These are phyloP conservation scores for Aspergillus sp. DNA, from an alignment of 2,329 filamentous ascomycete genomes.

Conservation along the genomic window DNA sequence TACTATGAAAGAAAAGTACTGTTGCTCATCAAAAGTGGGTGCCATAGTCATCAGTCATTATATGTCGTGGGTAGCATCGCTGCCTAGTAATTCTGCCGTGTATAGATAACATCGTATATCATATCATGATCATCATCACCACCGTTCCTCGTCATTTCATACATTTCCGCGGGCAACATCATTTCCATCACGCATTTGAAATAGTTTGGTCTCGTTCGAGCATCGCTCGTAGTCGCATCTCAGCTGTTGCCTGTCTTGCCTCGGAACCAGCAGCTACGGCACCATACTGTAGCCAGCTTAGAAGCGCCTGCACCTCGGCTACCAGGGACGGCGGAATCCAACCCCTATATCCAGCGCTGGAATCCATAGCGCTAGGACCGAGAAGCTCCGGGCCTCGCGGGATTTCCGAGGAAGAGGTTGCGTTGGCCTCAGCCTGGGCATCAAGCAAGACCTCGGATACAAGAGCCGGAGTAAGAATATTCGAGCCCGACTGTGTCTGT, in stretches of 20 bases:
- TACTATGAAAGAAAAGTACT: neutral
- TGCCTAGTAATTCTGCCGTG: neutral
- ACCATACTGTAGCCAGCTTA: conserved; percentile 38
- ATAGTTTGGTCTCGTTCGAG: conserved; percentile 30
- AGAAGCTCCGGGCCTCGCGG: neutral
- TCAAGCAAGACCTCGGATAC: conserved; percentile 44
- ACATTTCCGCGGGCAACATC: neutral
- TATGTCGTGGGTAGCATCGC: neutral
- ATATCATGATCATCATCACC: neutral
- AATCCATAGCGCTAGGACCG: neutral
- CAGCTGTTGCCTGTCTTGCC: conserved; percentile 35
- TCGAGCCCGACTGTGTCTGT: conserved; percentile 11
- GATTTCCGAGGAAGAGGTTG: neutral
- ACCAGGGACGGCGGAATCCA: conserved; percentile 18
- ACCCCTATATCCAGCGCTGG: neutral
- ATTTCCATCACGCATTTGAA: neutral
- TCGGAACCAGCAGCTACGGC: conserved; percentile 23
- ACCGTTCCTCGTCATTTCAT: neutral
- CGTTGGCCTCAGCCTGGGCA: conserved; percentile 32
- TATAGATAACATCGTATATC: neutral
- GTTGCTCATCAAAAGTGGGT: neutral
- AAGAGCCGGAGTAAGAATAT: conserved; percentile 40
- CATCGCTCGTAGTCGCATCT: conserved; percentile 39
- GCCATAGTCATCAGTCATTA: neutral
- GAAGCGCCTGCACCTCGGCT: conserved; percentile 36